Conservation (phyloP, 805 yeast genomes). For the Jamesozyma piceae region DNA sequence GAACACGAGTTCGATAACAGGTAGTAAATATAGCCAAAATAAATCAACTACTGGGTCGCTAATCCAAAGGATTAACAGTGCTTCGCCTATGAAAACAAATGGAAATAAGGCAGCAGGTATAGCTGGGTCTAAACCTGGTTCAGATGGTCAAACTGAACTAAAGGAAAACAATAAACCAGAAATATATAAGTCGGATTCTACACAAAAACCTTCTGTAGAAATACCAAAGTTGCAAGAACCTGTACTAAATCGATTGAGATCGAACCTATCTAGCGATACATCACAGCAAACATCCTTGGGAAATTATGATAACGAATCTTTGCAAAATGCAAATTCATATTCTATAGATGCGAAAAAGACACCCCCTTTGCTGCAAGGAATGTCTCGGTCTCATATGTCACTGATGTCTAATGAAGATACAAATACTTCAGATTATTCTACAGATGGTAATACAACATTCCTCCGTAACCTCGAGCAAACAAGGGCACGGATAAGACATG, state of each 20-base stretch:
- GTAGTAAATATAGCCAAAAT: neutral
- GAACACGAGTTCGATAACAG: neutral
- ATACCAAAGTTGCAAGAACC: constrained; percentile 5
- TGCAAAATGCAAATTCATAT: constrained; percentile 4
- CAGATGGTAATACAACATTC: constrained; percentile 23
- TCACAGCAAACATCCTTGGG: constrained; percentile 26
- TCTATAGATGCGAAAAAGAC: constrained; percentile 12
- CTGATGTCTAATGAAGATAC: constrained; percentile 40
- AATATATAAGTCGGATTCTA: neutral
- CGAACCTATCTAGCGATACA: constrained; percentile 21
- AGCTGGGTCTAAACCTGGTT: neutral
- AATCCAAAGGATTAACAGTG: neutral
- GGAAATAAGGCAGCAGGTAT: neutral
- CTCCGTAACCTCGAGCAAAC: constrained; percentile 2
- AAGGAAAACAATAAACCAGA: neutral
- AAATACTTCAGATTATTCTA: constrained; percentile 43
- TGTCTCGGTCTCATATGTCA: constrained; percentile 47
- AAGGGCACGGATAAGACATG: constrained; percentile 2
- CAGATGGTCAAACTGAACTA: neutral
- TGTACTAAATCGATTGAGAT: constrained; percentile 19
- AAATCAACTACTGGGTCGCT: neutral
- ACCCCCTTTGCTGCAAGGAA: constrained; percentile 15
- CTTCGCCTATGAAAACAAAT: neutral
- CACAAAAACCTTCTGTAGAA: neutral
- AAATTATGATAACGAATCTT: constrained; percentile 20